Evolutionary conservation across 2,329 filamentous ascomycete species (phyloP).

Genomic region (Cryphonectria japonica): DNA sequence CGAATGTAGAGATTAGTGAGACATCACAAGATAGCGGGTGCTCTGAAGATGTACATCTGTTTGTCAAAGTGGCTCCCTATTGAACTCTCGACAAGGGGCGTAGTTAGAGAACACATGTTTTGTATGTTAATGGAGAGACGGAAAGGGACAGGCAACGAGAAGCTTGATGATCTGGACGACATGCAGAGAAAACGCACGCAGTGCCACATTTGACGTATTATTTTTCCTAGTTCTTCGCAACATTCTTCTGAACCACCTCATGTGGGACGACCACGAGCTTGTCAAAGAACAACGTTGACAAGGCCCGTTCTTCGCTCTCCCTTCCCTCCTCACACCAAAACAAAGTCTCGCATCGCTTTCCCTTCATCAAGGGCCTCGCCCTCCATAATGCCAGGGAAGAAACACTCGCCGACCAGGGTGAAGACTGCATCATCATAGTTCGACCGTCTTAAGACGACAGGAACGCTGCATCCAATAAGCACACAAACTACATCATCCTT

Average conservation of each 20-base stretch:
- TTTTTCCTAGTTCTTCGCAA: too few relatives aligned
- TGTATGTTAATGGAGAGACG: too few relatives aligned
- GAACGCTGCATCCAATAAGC: slow-evolving; percentile 9
- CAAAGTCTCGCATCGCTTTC: not conserved
- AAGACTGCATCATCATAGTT: not conserved
- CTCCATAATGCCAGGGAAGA: slow-evolving; percentile 10
- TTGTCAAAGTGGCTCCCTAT: too few relatives aligned
- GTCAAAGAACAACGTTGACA: not conserved
- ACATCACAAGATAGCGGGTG: too few relatives aligned
- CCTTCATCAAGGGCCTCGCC: not conserved
- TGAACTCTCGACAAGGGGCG: too few relatives aligned
- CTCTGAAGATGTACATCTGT: too few relatives aligned
- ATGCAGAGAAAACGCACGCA: too few relatives aligned
- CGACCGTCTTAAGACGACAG: not conserved
- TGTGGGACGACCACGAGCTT: not conserved
- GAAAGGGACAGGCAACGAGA: too few relatives aligned
- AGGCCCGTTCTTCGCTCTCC: not conserved
- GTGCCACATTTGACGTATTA: too few relatives aligned
- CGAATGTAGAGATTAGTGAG: too few relatives aligned
- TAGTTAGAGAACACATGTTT: too few relatives aligned
- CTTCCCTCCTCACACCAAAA: not conserved
- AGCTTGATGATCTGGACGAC: too few relatives aligned
- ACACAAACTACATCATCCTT: slow-evolving; percentile 2
- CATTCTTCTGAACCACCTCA: not conserved
- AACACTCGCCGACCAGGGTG: slow-evolving; percentile 8